These are phyloP conservation scores for Fraxinus xanthoxyloides DNA, from an alignment of 305 asterid species.

Conservation along the genomic window DNA sequence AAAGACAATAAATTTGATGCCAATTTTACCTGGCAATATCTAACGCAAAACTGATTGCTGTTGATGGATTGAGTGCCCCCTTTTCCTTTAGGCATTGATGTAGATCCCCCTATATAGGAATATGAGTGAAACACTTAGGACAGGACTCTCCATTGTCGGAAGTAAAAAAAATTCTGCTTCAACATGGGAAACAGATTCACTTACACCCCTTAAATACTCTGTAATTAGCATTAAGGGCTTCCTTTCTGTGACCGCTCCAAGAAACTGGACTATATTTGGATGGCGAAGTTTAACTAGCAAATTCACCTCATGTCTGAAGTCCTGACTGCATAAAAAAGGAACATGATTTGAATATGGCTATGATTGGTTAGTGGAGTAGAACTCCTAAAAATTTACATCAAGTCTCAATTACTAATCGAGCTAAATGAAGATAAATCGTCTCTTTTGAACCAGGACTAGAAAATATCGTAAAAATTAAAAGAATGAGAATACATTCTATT, in stretches of 20 bases:
- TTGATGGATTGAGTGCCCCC: slow-evolving; percentile 75
- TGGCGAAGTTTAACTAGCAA: slow-evolving; percentile 98
- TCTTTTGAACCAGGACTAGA: neutral
- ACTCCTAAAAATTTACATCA: neutral
- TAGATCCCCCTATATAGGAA: slow-evolving; percentile 72
- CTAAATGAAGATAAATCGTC: neutral
- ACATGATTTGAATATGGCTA: slow-evolving; percentile 14
- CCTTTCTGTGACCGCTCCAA: slow-evolving; percentile 93
- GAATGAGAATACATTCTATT: neutral
- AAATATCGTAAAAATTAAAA: neutral
- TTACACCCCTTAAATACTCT: slow-evolving; percentile 93
- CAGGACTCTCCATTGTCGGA: neutral
- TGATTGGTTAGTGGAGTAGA: neutral
- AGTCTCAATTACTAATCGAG: neutral
- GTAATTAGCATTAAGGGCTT: slow-evolving; percentile 95
- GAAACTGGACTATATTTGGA: slow-evolving; percentile 97
- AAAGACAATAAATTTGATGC: slow-evolving; percentile 5
- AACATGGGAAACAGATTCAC: slow-evolving; percentile 24
- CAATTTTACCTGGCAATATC: slow-evolving; percentile 83
- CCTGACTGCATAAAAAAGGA: slow-evolving; percentile 60
- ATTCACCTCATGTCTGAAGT: slow-evolving; percentile 98
- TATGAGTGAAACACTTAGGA: slow-evolving; percentile 3
- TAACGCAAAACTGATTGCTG: slow-evolving; percentile 82
- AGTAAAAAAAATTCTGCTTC: slow-evolving; percentile 4
- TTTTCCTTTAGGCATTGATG: slow-evolving; percentile 92